Conservation (phyloP, 768 basidiomycete species). For the Tubosaeta sp. region DNA sequence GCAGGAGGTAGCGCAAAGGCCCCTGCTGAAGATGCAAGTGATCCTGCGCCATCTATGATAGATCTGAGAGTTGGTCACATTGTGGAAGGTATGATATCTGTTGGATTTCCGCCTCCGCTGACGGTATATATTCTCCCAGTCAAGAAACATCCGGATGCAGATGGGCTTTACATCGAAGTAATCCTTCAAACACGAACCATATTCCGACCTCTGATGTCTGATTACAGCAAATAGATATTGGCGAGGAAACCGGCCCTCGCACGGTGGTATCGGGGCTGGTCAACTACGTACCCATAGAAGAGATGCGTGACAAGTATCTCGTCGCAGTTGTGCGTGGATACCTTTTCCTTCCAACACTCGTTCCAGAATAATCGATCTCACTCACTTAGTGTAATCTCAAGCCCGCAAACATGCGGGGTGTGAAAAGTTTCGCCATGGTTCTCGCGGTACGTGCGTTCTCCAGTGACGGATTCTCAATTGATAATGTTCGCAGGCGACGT, state of each 20-base stretch:
- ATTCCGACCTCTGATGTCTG: background rate
- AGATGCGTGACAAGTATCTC: slow-evolving; percentile 81
- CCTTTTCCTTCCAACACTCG: background rate
- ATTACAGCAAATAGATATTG: slow-evolving; percentile 86
- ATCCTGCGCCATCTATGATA: slow-evolving; percentile 93
- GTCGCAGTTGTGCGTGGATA: slow-evolving; percentile 66
- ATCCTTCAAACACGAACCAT: slow-evolving; percentile 7
- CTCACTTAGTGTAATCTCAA: slow-evolving; percentile 79
- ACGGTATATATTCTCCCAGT: slow-evolving; percentile 45
- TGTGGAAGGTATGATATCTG: slow-evolving; percentile 65
- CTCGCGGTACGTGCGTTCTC: slow-evolving; percentile 59
- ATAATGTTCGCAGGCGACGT: slow-evolving; percentile 60
- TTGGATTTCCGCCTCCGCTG: background rate
- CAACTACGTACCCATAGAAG: slow-evolving; percentile 92
- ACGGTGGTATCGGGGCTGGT: slow-evolving; percentile 97
- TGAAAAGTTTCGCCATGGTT: slow-evolving; percentile 98
- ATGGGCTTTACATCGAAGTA: slow-evolving; percentile 94
- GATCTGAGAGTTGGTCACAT: slow-evolving; percentile 94
- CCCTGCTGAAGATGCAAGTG: slow-evolving; percentile 59
- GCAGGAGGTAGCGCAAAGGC: slow-evolving; percentile 32
- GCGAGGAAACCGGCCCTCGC: slow-evolving; percentile 90
- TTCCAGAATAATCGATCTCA: background rate
- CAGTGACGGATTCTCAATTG: background rate
- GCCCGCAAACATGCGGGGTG: slow-evolving; percentile 93
- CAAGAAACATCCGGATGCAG: slow-evolving; percentile 94